Conservation (phyloP, 257 asterid genomes). For the Lithospermum erythrorhizon region DNA sequence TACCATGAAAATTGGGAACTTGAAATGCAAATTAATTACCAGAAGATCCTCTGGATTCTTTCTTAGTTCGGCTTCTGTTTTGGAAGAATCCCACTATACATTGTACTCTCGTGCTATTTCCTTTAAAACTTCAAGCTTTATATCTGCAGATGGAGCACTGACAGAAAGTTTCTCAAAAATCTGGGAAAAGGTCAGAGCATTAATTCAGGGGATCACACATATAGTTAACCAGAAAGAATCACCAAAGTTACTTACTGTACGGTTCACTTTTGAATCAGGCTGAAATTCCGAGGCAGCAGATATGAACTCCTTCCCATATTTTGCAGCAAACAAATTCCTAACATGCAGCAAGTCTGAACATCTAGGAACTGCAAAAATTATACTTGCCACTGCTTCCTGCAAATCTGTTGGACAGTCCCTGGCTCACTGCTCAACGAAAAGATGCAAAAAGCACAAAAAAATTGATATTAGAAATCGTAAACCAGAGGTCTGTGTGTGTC, state of each 20-base stretch:
- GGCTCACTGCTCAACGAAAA: slow-evolving; percentile 19
- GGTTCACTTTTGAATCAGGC: slow-evolving; percentile 89
- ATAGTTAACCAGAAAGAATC: slow-evolving; percentile 5
- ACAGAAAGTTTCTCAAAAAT: slow-evolving; percentile 82
- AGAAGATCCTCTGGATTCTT: slow-evolving; percentile 87
- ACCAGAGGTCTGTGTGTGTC: no score
- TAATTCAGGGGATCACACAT: neutral
- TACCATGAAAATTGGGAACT: neutral
- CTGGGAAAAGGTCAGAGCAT: slow-evolving; percentile 30
- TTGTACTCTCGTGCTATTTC: slow-evolving; percentile 59
- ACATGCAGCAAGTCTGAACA: slow-evolving; percentile 85
- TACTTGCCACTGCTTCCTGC: slow-evolving; percentile 89
- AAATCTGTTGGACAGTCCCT: slow-evolving; percentile 92
- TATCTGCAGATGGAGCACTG: slow-evolving; percentile 54
- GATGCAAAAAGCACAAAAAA: slow-evolving; percentile 1
- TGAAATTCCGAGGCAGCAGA: slow-evolving; percentile 93
- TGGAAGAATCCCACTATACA: slow-evolving; percentile 64
- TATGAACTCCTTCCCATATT: slow-evolving; percentile 86
- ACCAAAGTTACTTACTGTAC: slow-evolving; percentile 50
- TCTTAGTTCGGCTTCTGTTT: slow-evolving; percentile 60
- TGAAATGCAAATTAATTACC: slow-evolving; percentile 30
- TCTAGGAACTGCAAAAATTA: slow-evolving; percentile 85
- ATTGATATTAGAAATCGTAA: no score
- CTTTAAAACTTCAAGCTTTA: slow-evolving; percentile 57
- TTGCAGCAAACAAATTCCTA: slow-evolving; percentile 62